Base-by-base conservation (phyloP, 106 monocot species). In the Acorus calamus region DNA sequence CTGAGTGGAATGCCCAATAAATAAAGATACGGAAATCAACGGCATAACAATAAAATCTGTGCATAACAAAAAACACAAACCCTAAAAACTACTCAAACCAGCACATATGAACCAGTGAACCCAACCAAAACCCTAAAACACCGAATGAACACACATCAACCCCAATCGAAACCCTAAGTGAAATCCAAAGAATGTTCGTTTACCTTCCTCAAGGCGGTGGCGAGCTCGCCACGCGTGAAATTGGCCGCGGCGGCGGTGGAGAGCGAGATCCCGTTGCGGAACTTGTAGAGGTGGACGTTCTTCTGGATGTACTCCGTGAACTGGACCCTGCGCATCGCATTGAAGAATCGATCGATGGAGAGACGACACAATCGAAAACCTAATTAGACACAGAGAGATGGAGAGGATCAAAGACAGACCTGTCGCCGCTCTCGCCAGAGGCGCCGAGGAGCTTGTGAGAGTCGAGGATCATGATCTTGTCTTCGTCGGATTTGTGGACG, bases 261-360 rank as follows among this genome's bases (percentile, higher is more conserved):
- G 53, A 94, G 79, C 8, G 94, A 86, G 55, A 94, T 94, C 9
- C 86, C 89, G 44, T 94, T 94, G 8, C 94, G 76, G 74, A 89
- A 89, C 74, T 89, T 77, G 71, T 94, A 94, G 4, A 94, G 81
- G 56, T 94, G 94, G 4, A 94, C 81, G 65, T 94, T 94, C 80
- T 94, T 94, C 75, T 94, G 94, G 57, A 94, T 87, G 76, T 70
- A 94, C 71, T 94, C 94, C 10, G 89, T 94, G 75, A 94, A 94
- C 84, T 94, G 94, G 46, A 87, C 94, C 70, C 94, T 94, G 71
- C 48, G 46, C n/a, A 28, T 28, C 28, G 28, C 28, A 28, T 28
- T 28, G 28, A 28, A 28, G 28, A 28, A 28, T 28, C 28, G 28
- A 28, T 28, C 28, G 28, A 28, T 28, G 28, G 28, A 28, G 28